A percentile compares a stretch with the other conserved stretches of the same genome.
These are phyloP conservation scores for Graphilbum sp. DNA, from an alignment of 2,329 filamentous ascomycete species.

Conservation along the genomic window DNA sequence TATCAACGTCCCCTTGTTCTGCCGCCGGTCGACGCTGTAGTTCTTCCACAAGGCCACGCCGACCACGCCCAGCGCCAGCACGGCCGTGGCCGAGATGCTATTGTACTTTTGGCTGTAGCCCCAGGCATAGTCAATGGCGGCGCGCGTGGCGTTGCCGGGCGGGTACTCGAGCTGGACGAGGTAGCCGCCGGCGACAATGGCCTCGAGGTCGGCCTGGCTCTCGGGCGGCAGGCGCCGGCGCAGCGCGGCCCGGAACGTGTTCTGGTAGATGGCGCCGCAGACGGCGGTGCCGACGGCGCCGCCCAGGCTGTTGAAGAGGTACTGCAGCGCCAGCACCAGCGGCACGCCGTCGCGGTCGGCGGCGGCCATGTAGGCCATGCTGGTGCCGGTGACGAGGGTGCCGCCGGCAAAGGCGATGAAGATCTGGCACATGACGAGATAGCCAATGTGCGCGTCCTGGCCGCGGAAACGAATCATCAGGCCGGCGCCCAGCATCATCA, in stretches of 20 bases:
- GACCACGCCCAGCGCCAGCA: conserved; percentile 11
- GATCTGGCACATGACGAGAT: conserved; percentile 43
- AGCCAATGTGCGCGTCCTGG: conserved; percentile 29
- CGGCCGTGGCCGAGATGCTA: conserved; percentile 27
- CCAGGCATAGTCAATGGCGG: conserved; percentile 42
- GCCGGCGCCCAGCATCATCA: conserved; percentile 35
- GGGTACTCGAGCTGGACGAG: conserved; percentile 33
- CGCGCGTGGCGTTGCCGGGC: conserved; percentile 28
- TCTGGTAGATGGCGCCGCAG: conserved; percentile 43
- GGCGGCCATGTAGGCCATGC: conserved; percentile 44
- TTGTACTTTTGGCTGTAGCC: conserved; percentile 30
- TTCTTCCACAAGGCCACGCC: conserved; percentile 10
- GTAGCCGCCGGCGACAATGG: conserved; percentile 30
- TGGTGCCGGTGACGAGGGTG: conserved; percentile 38
- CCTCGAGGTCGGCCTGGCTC: conserved; percentile 26
- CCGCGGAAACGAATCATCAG: conserved; percentile 42
- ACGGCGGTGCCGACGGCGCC: conserved; percentile 43
- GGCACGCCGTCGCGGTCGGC: conserved; percentile 40
- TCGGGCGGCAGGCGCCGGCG: conserved; percentile 27
- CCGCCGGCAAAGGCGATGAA: conserved; percentile 36
- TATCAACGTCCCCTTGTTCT: conserved; percentile 10
- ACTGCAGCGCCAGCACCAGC: conserved; percentile 38
- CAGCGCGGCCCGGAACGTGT: conserved; percentile 35
- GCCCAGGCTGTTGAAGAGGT: conserved; percentile 40
- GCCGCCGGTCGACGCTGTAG: conserved; percentile 9